Conservation (phyloP, 2,329 filamentous ascomycete species). For the Colletotrichum sp. region DNA sequence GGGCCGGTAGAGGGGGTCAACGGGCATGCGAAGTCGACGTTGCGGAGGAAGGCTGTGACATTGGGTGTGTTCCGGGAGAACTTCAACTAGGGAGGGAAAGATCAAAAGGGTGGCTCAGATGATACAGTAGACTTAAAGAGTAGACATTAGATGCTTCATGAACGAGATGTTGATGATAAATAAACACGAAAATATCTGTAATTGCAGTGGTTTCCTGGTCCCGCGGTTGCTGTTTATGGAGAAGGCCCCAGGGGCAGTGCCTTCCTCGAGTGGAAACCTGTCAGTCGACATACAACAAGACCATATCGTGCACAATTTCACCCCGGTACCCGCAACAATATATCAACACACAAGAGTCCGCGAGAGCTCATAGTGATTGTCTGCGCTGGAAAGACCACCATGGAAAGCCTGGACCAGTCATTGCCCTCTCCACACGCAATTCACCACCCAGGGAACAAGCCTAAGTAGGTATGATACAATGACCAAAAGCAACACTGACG, state of each 20-base stretch:
- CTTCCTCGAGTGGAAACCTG: neutral
- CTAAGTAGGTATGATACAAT: neutral
- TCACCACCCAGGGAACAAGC: neutral
- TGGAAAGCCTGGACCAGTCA: neutral
- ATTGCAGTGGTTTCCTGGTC: neutral
- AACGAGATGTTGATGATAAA: neutral
- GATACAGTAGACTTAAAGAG: neutral
- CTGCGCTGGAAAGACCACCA: neutral
- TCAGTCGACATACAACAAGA: neutral
- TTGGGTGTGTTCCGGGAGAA: conserved; percentile 43
- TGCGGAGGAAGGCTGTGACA: conserved; percentile 50
- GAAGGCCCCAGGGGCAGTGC: accelerated
- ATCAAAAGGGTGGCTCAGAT: neutral
- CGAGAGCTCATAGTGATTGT: neutral
- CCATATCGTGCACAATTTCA: neutral
- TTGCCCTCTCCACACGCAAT: no score
- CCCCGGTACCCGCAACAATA: neutral
- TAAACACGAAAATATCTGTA: neutral
- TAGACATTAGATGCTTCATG: neutral
- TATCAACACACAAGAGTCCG: neutral
- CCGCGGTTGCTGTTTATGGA: neutral
- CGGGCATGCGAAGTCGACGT: conserved; percentile 33
- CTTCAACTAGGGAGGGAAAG: conserved; percentile 20
- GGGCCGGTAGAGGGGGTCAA: conserved; percentile 29
- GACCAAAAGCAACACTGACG: accelerated